Evolutionary conservation across 2,329 filamentous ascomycete genomes (phyloP).

Genomic region (Pseudogymnoascus sp.): DNA sequence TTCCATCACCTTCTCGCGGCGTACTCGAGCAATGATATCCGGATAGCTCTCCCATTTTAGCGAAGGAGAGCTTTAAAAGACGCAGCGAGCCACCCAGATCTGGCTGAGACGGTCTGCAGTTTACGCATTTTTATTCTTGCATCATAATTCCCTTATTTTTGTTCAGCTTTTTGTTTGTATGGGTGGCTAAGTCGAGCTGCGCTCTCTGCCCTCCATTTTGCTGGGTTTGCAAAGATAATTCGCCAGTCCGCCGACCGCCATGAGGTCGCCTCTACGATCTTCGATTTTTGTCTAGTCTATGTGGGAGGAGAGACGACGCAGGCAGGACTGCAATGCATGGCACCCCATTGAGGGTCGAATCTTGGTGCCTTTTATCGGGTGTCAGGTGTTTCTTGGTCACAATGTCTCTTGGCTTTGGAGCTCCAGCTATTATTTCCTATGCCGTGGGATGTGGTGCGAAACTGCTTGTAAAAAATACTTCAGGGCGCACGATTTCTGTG

Average conservation of each 20-base stretch:
- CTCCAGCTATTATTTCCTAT: not conserved
- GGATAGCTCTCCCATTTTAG: slow-evolving; percentile 8
- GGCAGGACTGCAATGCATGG: not conserved
- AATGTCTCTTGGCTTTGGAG: not conserved
- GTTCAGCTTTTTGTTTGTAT: slow-evolving; percentile 24
- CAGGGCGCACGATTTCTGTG: slow-evolving; percentile 1
- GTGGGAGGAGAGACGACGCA: not conserved
- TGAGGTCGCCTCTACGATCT: slow-evolving; percentile 1
- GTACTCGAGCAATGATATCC: slow-evolving; percentile 9
- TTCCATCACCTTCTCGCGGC: slow-evolving; percentile 9
- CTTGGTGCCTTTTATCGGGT: not conserved
- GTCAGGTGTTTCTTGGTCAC: slow-evolving; percentile 4
- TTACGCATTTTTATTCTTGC: slow-evolving; percentile 27
- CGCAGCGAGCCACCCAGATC: not conserved
- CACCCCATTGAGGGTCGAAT: not conserved
- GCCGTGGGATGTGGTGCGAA: slow-evolving; percentile 3
- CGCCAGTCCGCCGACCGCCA: slow-evolving; percentile 2
- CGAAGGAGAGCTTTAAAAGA: slow-evolving; percentile 9
- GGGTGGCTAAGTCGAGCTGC: slow-evolving; percentile 23
- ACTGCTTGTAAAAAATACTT: slow-evolving; percentile 7
- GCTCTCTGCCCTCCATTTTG: slow-evolving; percentile 6
- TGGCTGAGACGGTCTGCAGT: slow-evolving; percentile 4
- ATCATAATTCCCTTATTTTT: slow-evolving; percentile 36
- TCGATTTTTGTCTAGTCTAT: slow-evolving; percentile 1
- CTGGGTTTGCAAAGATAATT: slow-evolving; percentile 7